Percentiles rank a stretch among this genome's conserved stretches.
These are phyloP conservation scores for Colletotrichum tabaci DNA, from an alignment of 2,329 filamentous ascomycete species.

Conservation along the genomic window DNA sequence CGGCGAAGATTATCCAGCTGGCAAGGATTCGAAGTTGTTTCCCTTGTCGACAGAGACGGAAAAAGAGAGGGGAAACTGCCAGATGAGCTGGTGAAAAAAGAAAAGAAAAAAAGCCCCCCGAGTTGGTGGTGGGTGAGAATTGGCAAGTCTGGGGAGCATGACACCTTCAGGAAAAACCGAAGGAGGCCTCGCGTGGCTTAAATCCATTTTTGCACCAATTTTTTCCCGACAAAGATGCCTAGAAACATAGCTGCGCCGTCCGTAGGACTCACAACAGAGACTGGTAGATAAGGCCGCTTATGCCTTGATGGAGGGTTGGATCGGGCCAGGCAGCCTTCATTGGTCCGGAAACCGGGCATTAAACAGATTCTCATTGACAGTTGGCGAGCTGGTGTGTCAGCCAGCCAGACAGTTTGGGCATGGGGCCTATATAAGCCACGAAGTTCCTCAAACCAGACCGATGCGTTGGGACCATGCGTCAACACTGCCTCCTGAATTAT, in stretches of 20 bases:
- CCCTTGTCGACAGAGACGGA: too few species aligned
- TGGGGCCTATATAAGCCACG: background rate
- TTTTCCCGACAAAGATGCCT: background rate
- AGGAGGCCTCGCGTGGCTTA: background rate
- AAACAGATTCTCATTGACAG: background rate
- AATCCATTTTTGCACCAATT: background rate
- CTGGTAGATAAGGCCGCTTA: background rate
- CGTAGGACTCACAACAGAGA: background rate
- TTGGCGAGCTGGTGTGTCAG: background rate
- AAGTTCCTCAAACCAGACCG: background rate
- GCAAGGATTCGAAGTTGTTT: background rate
- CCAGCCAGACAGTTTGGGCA: background rate
- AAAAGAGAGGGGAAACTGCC: too few species aligned
- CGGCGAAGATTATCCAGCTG: background rate
- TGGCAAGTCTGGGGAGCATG: too few species aligned
- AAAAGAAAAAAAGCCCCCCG: background rate
- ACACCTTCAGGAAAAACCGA: background rate
- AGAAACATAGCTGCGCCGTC: background rate
- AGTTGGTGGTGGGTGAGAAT: background rate
- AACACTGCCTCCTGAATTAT: conserved; percentile 2
- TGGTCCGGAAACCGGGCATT: conserved; percentile 2
- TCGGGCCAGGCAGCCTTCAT: conserved; percentile 7
- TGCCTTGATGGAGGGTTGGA: background rate
- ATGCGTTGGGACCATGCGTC: background rate
- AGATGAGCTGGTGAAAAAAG: background rate